Evolutionary conservation across 1,284 basidiomycete genomes (phyloP).

Genomic region (Ganoderma sp.): DNA sequence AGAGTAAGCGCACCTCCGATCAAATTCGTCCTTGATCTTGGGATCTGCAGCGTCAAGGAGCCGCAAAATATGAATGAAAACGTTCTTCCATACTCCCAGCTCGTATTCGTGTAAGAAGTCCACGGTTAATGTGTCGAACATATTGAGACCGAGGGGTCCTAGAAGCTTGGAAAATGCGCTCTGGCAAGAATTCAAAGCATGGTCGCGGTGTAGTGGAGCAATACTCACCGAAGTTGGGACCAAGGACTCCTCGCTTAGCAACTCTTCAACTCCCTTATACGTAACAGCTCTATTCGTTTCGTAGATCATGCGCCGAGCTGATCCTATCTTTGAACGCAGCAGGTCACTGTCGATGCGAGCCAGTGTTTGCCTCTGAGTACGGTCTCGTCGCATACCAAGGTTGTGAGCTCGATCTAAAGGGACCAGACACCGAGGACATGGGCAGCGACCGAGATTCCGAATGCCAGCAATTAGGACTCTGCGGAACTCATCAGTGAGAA

Average conservation of each 20-base stretch:
- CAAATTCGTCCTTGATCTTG: slow-evolving; percentile 20
- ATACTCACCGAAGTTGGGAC: neutral
- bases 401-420: slow-evolving; percentile 24
- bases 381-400: slow-evolving; percentile 16
- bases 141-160: slow-evolving; percentile 28
- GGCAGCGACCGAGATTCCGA: slow-evolving; percentile 27
- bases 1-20: slow-evolving; percentile 26
- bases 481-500: slow-evolving; percentile 11
- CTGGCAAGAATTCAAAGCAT: neutral
- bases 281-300: neutral
- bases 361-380: neutral
- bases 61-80: slow-evolving; percentile 44
- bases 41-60: slow-evolving; percentile 35
- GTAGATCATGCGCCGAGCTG: neutral
- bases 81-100: slow-evolving; percentile 44
- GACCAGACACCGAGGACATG: slow-evolving; percentile 43
- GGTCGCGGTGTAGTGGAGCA: neutral
- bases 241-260: neutral
- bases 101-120: slow-evolving; percentile 47
- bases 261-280: neutral
- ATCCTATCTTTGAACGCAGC: neutral
- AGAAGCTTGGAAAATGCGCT: neutral
- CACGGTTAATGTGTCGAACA: slow-evolving; percentile 38
- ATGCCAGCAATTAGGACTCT: slow-evolving; percentile 33
- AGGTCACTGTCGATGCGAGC: neutral